Evolutionary conservation across 2,329 filamentous ascomycete genomes (phyloP), one percentile per base, ranked within the genome.

Genomic region (Talaromyces islandicus): DNA sequence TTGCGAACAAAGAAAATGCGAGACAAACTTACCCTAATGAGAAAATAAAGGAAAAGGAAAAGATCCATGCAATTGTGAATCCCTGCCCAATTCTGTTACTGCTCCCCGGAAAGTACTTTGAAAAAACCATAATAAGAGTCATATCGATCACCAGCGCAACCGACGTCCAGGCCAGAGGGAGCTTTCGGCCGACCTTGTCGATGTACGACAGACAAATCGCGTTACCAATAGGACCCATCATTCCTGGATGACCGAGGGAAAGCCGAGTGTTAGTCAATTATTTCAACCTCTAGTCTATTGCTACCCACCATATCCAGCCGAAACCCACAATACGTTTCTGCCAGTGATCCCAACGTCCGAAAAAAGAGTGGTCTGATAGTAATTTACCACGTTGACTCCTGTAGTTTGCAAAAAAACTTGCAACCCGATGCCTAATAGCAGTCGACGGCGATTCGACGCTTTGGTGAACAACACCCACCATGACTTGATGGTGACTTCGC

Each of bases 331-430:
- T 14, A 55, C 53, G n/a, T 35, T 43, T 24, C 29, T 25, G 4
- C 53, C 53, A 19, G 53, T 55, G 21, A 55, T 55, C 5, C 53
- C 53, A 25, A 55, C 53, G n/a, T 19, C 30, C 25, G 55, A 30
- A 35, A 57, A 57, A 10, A 57, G 55, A 12, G 10, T 17, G 14
- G 55, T 57, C 50, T 53, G 50, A 50, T 41, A 52, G 48, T 58
- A 25, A 56, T 60, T 65, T 50, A 73, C 69, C 19, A 68, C 67
- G 32, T 65, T 65, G 41, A 71, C 70, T 7, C 67, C 70, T 25
- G 71, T 72, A 5, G 63, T 65, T 57, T 73, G 70, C 69, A 72
- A 69, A 35, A 66, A 60, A 68, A 69, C 71, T 2, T 68, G 54
- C 3, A 73, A 56, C 24, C 70, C 67, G 32, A 67, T 65, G 53